These are phyloP conservation scores for Sporodiniella umbellata DNA, from an alignment of 371 early-diverging fungal species.

Conservation along the genomic window DNA sequence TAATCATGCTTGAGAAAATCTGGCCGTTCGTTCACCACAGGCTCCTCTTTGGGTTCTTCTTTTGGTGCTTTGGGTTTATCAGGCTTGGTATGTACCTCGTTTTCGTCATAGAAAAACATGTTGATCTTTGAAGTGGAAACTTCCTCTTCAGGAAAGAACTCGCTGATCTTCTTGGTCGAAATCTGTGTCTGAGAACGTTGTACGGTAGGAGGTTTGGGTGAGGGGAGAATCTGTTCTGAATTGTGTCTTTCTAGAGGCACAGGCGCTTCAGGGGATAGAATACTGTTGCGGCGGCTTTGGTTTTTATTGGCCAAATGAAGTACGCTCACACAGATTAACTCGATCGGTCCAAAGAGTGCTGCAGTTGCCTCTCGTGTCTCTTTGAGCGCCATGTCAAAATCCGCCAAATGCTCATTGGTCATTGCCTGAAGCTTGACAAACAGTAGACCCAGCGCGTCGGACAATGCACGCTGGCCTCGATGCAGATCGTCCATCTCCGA, in stretches of 20 bases:
- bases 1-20: slow-evolving; percentile 76
- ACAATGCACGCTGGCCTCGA: slow-evolving; percentile 29
- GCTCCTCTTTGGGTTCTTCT: too few relatives aligned
- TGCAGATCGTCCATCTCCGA: slow-evolving; percentile 7
- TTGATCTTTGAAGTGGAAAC: too few relatives aligned
- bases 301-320: slow-evolving; percentile 7
- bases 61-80: too few relatives aligned
- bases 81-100: too few relatives aligned
- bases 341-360: slow-evolving; percentile 13
- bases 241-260: slow-evolving; percentile 3
- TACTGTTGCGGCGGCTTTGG: slow-evolving; percentile 13
- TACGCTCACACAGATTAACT: slow-evolving; percentile 19
- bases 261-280: neutral
- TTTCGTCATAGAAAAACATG: too few relatives aligned
- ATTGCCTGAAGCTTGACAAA: slow-evolving; percentile 60
- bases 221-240: slow-evolving; percentile 1
- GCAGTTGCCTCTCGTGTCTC: slow-evolving; percentile 18
- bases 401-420: slow-evolving; percentile 26
- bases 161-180: slow-evolving; percentile 46
- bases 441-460: slow-evolving; percentile 60
- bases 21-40: slow-evolving; percentile 6
- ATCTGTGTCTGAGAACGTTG: slow-evolving; percentile 50
- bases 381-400: neutral
- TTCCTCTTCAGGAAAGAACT: too few relatives aligned
- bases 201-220: neutral